Conservation (phyloP, 2,329 filamentous ascomycete species). For the Paecilomyces sp. region DNA sequence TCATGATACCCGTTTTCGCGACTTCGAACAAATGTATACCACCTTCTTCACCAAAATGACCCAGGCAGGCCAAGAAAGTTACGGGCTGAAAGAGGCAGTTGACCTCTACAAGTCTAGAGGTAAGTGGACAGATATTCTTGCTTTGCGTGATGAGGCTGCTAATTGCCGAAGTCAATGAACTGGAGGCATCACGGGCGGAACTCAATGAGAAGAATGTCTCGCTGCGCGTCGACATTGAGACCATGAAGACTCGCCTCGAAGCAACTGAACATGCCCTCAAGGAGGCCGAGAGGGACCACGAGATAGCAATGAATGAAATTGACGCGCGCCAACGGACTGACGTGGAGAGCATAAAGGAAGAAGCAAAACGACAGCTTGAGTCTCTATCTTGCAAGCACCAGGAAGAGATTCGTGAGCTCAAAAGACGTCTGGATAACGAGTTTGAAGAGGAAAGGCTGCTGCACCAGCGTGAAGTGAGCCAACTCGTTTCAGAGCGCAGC, state of each 20-base stretch:
- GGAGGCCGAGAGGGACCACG: conserved; percentile 45
- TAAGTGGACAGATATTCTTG: conserved; percentile 37
- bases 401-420: conserved; percentile 60
- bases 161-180: conserved; percentile 43
- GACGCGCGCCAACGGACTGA: conserved; percentile 45
- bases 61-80: conserved; percentile 60
- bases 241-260: conserved; percentile 47
- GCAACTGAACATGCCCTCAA: conserved; percentile 44
- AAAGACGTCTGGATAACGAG: conserved; percentile 57
- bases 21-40: conserved; percentile 68
- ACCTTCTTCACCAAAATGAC: conserved; percentile 67
- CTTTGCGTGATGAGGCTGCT: conserved; percentile 3
- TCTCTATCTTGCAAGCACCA: conserved; percentile 55
- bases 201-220: conserved; percentile 46
- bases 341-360: conserved; percentile 35
- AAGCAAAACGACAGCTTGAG: conserved; percentile 47
- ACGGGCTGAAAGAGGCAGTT: conserved; percentile 65
- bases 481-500: conserved; percentile 24
- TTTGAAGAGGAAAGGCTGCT: conserved; percentile 54
- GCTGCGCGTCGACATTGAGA: conserved; percentile 63
- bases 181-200: conserved; percentile 47
- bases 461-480: conserved; percentile 32
- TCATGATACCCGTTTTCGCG: conserved; percentile 66
- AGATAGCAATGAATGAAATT: conserved; percentile 46
- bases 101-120: conserved; percentile 67